These are phyloP conservation scores for Neolentinus lepideus DNA, from an alignment of 1,284 basidiomycete species.

Conservation along the genomic window DNA sequence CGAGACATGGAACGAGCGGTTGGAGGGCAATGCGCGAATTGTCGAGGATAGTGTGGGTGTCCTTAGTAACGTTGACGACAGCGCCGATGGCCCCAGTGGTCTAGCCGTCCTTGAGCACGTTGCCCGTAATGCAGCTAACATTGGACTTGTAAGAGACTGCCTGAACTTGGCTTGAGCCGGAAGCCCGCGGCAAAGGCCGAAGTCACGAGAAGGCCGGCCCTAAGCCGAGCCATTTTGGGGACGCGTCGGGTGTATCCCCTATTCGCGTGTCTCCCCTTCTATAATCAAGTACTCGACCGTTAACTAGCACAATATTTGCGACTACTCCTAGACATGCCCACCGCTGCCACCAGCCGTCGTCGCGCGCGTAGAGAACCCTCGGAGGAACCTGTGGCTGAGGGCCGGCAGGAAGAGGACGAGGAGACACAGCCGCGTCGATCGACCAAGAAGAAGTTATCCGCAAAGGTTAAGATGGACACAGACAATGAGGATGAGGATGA, in stretches of 20 bases:
- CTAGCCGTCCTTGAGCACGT: background rate
- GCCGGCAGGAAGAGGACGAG: background rate
- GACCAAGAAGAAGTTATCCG: background rate
- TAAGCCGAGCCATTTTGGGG: background rate
- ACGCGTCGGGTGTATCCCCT: background rate
- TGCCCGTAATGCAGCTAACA: conserved; percentile 1
- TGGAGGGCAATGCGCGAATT: conserved; percentile 11
- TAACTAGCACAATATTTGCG: too few species aligned
- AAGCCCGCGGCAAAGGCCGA: background rate
- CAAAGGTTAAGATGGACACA: background rate
- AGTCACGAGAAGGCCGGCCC: background rate
- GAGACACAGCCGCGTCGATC: background rate
- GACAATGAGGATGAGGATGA: background rate
- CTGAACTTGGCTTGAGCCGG: too few species aligned
- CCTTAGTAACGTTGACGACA: background rate
- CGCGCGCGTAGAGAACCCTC: background rate
- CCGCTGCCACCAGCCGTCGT: background rate
- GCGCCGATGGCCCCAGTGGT: background rate
- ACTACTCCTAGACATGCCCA: background rate
- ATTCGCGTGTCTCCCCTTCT: background rate
- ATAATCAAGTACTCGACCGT: too few species aligned
- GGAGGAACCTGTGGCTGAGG: background rate
- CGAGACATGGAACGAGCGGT: conserved; percentile 61
- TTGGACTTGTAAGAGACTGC: background rate
- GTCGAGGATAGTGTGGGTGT: background rate